Evolutionary conservation across 371 early-diverging fungal species (phyloP), one percentile per base, ranked within the genome.

Genomic region (Mortierella sp.): DNA sequence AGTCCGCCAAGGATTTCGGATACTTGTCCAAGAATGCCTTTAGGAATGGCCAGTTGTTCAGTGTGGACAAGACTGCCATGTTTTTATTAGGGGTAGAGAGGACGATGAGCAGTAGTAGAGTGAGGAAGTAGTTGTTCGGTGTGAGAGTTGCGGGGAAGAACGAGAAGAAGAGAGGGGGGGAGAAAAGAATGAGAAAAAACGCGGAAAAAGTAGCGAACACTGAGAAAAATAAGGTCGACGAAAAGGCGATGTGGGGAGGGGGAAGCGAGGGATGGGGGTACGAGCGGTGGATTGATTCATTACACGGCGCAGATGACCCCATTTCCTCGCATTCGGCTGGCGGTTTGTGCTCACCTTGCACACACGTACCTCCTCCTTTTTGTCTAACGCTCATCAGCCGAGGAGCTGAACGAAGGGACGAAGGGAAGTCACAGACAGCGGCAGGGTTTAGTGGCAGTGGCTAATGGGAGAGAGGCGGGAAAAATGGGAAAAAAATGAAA

Each of bases 31-130:
- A 32, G 51, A 77, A 71, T 8, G 75, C 70, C 12, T 56, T 68
- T 54, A 77, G 29, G 32, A 58, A 27, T 14, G 32, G n/a, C 41
- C 77, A 35, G 10, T n/a, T 43, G 24, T 71, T 48, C 24, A 81
- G 63, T 51, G 71, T 51, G 0, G 82, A 81, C 7, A 81, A n/a
- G 3, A 63, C 82, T 10, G 82, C 77, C 82, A 81, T 81, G n/a
- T 58, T 29, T 29, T 16, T 49, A 41, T 7, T 46, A 41, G 38
- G 24, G 3, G 12, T 21, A 14, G 24, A 8, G 51, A 46, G 46
- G 18, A 55, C 56, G 49, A 75, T 27, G 24, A 65, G 35, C 49
- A 24, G 8, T 8, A 6, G 38, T 6, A 7, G 8, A 41, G 27
- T 2, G 41, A 49, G 38, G 44, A 7, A 38, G n/a, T n/a, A 18